These are phyloP conservation scores for Scheffersomyces ergatensis DNA, from an alignment of 805 yeast genomes.

Conservation along the genomic window DNA sequence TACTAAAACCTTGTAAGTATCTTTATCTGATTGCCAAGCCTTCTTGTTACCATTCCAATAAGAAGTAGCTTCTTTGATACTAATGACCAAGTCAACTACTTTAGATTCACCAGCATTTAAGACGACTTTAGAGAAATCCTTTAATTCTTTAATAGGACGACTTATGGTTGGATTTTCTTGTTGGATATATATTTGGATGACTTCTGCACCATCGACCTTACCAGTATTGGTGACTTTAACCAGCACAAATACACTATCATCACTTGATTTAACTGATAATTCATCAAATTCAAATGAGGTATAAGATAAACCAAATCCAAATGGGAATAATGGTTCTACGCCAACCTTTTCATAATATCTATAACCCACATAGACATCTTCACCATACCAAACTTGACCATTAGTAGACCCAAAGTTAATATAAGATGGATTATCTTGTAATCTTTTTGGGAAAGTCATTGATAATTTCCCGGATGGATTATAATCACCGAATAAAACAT, in stretches of 20 bases:
- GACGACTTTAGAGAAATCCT: conserved; percentile 51
- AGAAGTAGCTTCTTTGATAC: conserved; percentile 51
- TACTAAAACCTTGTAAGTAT: conserved; percentile 46
- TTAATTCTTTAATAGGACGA: conserved; percentile 60
- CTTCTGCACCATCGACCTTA: conserved; percentile 47
- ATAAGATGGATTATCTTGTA: conserved; percentile 57
- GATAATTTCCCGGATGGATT: conserved; percentile 63
- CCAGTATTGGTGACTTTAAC: conserved; percentile 51
- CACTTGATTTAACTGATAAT: conserved; percentile 27
- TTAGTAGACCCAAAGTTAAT: conserved; percentile 49
- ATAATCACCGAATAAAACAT: conserved; percentile 56
- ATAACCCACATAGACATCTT: conserved; percentile 65
- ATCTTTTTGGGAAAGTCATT: conserved; percentile 50
- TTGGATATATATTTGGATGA: conserved; percentile 52
- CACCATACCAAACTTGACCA: conserved; percentile 60
- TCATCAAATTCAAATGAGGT: conserved; percentile 45
- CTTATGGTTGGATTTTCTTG: conserved; percentile 34
- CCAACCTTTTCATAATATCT: conserved; percentile 55
- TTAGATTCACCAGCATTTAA: conserved; percentile 44
- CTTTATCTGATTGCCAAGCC: conserved; percentile 53
- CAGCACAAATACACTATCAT: conserved; percentile 24
- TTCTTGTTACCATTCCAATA: conserved; percentile 49
- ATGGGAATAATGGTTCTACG: conserved; percentile 51
- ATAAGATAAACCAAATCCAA: conserved; percentile 64
- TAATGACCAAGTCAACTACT: conserved; percentile 34